These are phyloP conservation scores for Chloroidium sp. DNA, from an alignment of 163 green algal species.

Conservation along the genomic window DNA sequence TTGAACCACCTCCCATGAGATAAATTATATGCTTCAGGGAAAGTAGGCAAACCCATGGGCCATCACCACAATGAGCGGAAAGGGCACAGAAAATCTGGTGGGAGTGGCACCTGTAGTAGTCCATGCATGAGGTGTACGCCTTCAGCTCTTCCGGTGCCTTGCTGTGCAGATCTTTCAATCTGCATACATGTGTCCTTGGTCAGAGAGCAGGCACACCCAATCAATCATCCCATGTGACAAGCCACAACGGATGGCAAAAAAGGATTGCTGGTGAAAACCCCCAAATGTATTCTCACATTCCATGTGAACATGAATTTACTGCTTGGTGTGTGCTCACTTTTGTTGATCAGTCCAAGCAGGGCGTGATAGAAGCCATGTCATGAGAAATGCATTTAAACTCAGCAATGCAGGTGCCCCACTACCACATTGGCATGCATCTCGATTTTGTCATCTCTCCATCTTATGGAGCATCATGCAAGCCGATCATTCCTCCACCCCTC, in stretches of 20 bases:
- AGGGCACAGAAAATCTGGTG: too few relatives aligned
- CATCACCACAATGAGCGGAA: too few relatives aligned
- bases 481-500: too few relatives aligned
- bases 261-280: neutral
- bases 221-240: neutral
- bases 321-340: too few relatives aligned
- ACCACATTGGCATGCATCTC: too few relatives aligned
- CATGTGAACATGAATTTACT: neutral
- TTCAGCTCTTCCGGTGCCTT: constrained; percentile 60
- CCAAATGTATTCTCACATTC: neutral
- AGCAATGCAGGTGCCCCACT: too few relatives aligned
- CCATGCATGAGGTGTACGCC: constrained; percentile 67
- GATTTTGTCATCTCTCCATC: too few relatives aligned
- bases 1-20: too few relatives aligned
- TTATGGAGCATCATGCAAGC: too few relatives aligned
- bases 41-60: too few relatives aligned
- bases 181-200: constrained; percentile 9
- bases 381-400: too few relatives aligned
- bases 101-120: constrained; percentile 58
- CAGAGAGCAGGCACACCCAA: neutral
- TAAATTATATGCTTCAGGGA: too few relatives aligned
- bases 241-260: neutral
- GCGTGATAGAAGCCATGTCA: neutral
- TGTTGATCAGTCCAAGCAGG: neutral
- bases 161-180: constrained; percentile 58